These are phyloP conservation scores for Lanzia echinophila DNA, from an alignment of 2,329 filamentous ascomycete genomes.

Conservation along the genomic window DNA sequence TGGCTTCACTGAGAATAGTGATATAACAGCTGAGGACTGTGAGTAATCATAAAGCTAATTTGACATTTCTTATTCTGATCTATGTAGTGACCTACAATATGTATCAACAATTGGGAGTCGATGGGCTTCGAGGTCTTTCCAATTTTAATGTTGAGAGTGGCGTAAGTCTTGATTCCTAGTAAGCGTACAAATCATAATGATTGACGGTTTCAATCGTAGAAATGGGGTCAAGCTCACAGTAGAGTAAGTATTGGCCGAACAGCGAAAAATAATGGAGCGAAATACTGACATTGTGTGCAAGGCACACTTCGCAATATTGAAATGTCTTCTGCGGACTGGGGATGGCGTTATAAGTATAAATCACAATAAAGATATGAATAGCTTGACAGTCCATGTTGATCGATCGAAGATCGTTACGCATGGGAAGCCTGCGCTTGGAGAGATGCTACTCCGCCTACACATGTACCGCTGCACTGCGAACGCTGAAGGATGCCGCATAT, in stretches of 20 bases:
- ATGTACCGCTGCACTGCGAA: slow-evolving; percentile 59
- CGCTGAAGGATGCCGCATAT: slow-evolving; percentile 41
- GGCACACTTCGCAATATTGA: slow-evolving; percentile 57
- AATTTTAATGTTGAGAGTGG: slow-evolving; percentile 34
- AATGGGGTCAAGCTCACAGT: slow-evolving; percentile 40
- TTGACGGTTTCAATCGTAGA: slow-evolving; percentile 19
- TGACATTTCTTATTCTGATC: background rate
- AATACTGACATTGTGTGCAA: slow-evolving; percentile 29
- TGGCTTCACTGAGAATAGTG: slow-evolving; percentile 32
- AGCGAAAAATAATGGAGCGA: background rate
- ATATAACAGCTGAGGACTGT: slow-evolving; percentile 36
- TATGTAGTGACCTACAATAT: slow-evolving; percentile 21
- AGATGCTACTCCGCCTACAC: slow-evolving; percentile 40
- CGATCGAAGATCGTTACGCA: slow-evolving; percentile 48
- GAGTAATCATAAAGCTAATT: slow-evolving; percentile 13
- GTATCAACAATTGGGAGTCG: slow-evolving; percentile 37
- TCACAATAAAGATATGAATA: slow-evolving; percentile 38
- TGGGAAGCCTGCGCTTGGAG: slow-evolving; percentile 51
- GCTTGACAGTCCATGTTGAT: slow-evolving; percentile 49
- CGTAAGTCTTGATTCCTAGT: slow-evolving; percentile 15
- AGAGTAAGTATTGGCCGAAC: slow-evolving; percentile 22
- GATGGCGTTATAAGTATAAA: slow-evolving; percentile 45
- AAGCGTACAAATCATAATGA: background rate
- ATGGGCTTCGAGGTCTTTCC: slow-evolving; percentile 34
- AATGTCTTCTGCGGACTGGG: slow-evolving; percentile 48